Base-by-base conservation (phyloP, 768 basidiomycete genomes). In the Amanita pseudoporphyria region DNA sequence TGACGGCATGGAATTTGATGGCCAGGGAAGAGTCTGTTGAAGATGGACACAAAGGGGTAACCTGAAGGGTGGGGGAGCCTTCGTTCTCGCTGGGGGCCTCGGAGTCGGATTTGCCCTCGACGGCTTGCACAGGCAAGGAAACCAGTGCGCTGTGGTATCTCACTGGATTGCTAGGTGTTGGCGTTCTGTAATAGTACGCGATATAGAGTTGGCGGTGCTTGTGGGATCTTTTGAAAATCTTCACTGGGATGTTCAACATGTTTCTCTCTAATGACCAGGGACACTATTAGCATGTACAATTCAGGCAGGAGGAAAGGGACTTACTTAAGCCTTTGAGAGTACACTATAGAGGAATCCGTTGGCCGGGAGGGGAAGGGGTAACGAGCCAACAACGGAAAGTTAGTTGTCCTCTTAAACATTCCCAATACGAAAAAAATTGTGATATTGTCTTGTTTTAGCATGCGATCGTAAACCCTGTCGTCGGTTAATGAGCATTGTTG, bases 101-200 rank as follows among this genome's bases (percentile, higher is more conserved):
- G 9, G 40, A 18, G 22, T 43, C 22, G 18, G 41, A 35, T 33
- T 22, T 26, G 21, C 19, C 22, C 26, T 32, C 40, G 6, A 39
- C 18, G 30, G 13, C 40, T n/a, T 21, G 19, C 2, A 19, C 16
- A 12, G 49, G 49, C 14, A 50, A 10, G 5, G 32, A 40, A n/a
- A 50, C 16, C 14, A 50, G 41, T 1, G 49, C 49, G 14, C 40
- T 50, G 21, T 50, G 49, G 33, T 50, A 50, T 19, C 40, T 38
- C 49, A 50, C 39, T 24, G 49, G 49, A 24, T 50, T 42, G 49
- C 19, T 24, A 12, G 31, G 30, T 24, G 49, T 42, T 32, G 49
- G 49, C 2, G 49, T 50, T 16, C 49, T 40, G 21, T 24, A 43
- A 24, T 50, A 50, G 12, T 50, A 50, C 6, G 49, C 49, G 30